Conservation (phyloP, 345 rosid genomes). For the Lenwebbia sp. region DNA sequence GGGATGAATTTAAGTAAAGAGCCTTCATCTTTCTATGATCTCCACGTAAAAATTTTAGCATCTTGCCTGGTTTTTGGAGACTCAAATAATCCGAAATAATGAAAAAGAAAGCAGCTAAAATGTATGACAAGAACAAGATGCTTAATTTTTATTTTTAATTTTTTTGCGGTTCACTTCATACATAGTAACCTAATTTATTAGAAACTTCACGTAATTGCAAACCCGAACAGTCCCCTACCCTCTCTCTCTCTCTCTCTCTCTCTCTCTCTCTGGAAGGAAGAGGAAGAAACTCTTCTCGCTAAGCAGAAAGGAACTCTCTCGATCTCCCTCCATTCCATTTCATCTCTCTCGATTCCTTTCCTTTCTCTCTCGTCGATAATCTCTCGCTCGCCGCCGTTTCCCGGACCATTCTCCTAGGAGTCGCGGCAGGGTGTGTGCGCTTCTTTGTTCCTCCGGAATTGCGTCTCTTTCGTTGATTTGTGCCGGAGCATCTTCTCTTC, state of each 20-base stretch:
- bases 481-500: background rate
- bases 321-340: background rate
- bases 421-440: background rate
- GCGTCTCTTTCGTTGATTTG: background rate
- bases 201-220: background rate
- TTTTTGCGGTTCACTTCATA: too few relatives aligned
- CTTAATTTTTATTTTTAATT: too few relatives aligned
- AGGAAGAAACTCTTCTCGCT: too few relatives aligned
- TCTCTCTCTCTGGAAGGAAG: background rate
- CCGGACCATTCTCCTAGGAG: background rate
- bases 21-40: too few relatives aligned
- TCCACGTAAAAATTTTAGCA: too few relatives aligned
- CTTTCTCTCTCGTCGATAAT: background rate
- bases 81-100: too few relatives aligned
- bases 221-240: background rate
- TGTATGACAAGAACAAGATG: too few relatives aligned
- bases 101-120: too few relatives aligned
- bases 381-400: background rate
- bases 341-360: slow-evolving; percentile 1
- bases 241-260: background rate
- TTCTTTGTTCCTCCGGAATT: background rate
- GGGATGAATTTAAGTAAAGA: too few relatives aligned
- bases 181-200: background rate
- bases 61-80: too few relatives aligned
- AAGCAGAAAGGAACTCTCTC: background rate